Percentiles rank a stretch among this genome's conserved stretches.
phyloP scores from a whole-genome alignment of 2,329 filamentous ascomycete species.

The Cytospora paraplurivora region DNA sequence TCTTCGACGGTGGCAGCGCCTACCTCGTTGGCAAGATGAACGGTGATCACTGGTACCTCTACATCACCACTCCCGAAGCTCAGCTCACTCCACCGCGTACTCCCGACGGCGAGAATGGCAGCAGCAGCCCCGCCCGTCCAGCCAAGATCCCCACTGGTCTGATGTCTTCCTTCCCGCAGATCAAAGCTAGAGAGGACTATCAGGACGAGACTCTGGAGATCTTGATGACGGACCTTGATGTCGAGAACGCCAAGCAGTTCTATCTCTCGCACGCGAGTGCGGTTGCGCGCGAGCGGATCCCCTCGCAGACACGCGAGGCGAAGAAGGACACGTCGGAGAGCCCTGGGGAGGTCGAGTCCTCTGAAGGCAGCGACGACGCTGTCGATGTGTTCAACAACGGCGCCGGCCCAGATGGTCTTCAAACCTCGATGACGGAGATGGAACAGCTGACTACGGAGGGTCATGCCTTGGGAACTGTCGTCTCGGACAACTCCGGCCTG shows the following conservation, averaged over 20 bases:
- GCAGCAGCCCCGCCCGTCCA: conserved; percentile 40
- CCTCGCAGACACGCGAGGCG: conserved; percentile 65
- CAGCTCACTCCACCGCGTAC: conserved; percentile 80
- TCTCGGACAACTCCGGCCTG: conserved; percentile 87
- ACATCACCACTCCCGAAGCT: conserved; percentile 85
- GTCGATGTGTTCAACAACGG: conserved; percentile 81
- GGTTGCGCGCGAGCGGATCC: conserved; percentile 80
- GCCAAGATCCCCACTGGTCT: conserved; percentile 59
- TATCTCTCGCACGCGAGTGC: conserved; percentile 76
- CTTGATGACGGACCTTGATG: conserved; percentile 72
- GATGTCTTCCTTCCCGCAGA: conserved; percentile 38
- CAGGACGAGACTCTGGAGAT: conserved; percentile 78
- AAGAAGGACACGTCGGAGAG: conserved; percentile 60
- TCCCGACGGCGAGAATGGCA: conserved; percentile 57
- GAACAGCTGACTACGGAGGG: conserved; percentile 88
- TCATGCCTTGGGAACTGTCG: conserved; percentile 87
- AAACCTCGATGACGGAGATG: conserved; percentile 62
- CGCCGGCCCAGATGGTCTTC: conserved; percentile 52
- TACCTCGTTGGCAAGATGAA: conserved; percentile 99
- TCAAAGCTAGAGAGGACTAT: conserved; percentile 43
- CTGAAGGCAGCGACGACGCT: conserved; percentile 52
- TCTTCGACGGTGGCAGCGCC: conserved; percentile 89
- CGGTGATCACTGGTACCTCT: conserved; percentile 98
- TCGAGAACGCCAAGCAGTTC: conserved; percentile 70
- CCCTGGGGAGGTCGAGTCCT: conserved; percentile 42